phyloP scores from a whole-genome alignment of 2,329 filamentous ascomycete species.

The Exophiala bonariae region DNA sequence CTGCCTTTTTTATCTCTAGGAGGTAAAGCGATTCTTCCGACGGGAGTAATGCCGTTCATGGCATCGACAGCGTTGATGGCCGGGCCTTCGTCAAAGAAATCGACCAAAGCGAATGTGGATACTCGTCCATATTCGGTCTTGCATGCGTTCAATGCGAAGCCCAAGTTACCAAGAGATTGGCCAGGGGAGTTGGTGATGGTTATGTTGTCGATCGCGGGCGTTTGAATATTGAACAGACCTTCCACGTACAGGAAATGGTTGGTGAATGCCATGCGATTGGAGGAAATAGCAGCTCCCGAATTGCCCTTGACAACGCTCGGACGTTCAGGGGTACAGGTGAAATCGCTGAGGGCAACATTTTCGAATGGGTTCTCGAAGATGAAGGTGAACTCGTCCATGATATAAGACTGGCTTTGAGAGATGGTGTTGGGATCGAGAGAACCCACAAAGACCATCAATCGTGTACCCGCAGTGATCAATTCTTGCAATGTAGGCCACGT shows the following conservation, averaged over 20 bases:
- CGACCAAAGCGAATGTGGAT: conserved; percentile 75
- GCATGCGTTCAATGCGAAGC: conserved; percentile 53
- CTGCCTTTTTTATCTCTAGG: conserved; percentile 27
- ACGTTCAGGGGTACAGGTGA: conserved; percentile 71
- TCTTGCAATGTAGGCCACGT: conserved; percentile 71
- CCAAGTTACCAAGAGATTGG: conserved; percentile 55
- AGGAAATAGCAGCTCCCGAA: conserved; percentile 51
- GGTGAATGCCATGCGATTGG: conserved; percentile 67
- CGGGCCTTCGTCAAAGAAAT: conserved; percentile 75
- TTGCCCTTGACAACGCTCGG: conserved; percentile 56
- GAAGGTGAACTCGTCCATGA: conserved; percentile 44
- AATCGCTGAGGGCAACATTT: conserved; percentile 61
- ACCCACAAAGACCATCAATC: conserved; percentile 70
- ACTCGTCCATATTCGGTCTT: conserved; percentile 54
- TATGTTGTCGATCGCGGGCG: conserved; percentile 63
- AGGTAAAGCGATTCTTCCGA: conserved; percentile 43
- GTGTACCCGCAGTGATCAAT: conserved; percentile 64
- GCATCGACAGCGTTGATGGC: conserved; percentile 68
- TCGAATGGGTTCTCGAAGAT: conserved; percentile 74
- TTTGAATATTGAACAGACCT: conserved; percentile 52
- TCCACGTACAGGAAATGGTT: conserved; percentile 72
- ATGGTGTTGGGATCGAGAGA: conserved; percentile 34
- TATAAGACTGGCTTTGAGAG: conserved; percentile 41
- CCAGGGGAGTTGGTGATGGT: conserved; percentile 65
- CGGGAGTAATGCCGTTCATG: conserved; percentile 59